Percentiles rank a stretch among this genome's conserved stretches.
phyloP scores from a whole-genome alignment of 2,329 filamentous ascomycete species.

The Neopestalotiopsis clavispora region DNA sequence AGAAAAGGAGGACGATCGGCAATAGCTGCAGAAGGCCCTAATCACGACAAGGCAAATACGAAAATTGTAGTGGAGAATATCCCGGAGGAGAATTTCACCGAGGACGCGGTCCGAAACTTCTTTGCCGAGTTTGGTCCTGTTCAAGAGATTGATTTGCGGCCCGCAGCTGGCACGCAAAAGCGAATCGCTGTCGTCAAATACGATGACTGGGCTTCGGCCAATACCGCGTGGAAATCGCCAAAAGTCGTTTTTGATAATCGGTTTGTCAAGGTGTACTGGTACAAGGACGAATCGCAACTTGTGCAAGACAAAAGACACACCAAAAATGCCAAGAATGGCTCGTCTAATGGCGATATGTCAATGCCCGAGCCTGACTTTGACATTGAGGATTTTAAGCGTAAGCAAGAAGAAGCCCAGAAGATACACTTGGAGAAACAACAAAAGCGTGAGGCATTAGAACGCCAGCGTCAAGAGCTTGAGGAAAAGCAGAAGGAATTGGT shows the following conservation, averaged over 20 bases:
- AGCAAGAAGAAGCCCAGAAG: slow-evolving; percentile 75
- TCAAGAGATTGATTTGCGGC: slow-evolving; percentile 65
- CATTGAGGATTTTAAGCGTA: slow-evolving; percentile 69
- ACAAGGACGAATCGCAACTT: slow-evolving; percentile 55
- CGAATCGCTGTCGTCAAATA: slow-evolving; percentile 74
- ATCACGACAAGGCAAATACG: slow-evolving; percentile 65
- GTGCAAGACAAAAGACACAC: slow-evolving; percentile 31
- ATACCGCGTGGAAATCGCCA: slow-evolving; percentile 74
- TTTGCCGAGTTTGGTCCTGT: slow-evolving; percentile 76
- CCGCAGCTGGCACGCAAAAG: slow-evolving; percentile 51
- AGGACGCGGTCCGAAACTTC: slow-evolving; percentile 68
- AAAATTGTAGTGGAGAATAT: slow-evolving; percentile 80
- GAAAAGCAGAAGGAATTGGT: slow-evolving; percentile 66
- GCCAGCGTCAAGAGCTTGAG: slow-evolving; percentile 67
- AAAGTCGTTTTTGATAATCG: slow-evolving; percentile 85
- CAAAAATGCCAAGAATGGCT: slow-evolving; percentile 36
- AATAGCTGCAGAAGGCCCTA: slow-evolving; percentile 69
- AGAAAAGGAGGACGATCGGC: slow-evolving; percentile 52
- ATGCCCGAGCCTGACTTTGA: slow-evolving; percentile 62
- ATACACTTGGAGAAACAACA: slow-evolving; percentile 68
- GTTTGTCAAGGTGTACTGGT: slow-evolving; percentile 86
- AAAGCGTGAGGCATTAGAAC: slow-evolving; percentile 67
- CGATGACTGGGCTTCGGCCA: slow-evolving; percentile 67
- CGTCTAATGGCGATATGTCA: slow-evolving; percentile 28
- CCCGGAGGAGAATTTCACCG: slow-evolving; percentile 71